Evolutionary conservation across 2,329 filamentous ascomycete species (phyloP).

Genomic region (Rhinocladiella mackenziei): DNA sequence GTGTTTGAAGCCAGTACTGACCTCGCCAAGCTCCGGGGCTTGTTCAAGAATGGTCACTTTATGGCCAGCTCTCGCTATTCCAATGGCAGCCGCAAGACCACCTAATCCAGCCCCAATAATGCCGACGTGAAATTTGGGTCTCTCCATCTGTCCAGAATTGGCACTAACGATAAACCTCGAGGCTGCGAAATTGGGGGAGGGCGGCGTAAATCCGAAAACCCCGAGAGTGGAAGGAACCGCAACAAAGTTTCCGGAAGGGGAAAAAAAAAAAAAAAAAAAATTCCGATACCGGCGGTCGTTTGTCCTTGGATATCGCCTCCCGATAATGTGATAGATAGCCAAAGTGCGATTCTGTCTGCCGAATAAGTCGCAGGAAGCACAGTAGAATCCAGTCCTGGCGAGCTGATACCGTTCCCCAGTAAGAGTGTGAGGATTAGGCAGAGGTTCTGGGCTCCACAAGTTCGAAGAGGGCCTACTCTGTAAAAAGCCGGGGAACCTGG

Average conservation of each 20-base stretch:
- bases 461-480: no score
- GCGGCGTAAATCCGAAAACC: neutral
- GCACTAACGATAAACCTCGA: neutral
- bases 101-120: slow-evolving; percentile 45
- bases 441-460: no score
- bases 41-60: slow-evolving; percentile 41
- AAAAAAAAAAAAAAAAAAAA: no score
- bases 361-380: no score
- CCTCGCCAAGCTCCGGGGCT: slow-evolving; percentile 40
- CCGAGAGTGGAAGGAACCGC: neutral
- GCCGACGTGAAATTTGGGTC: slow-evolving; percentile 23
- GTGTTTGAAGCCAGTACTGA: slow-evolving; percentile 20
- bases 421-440: no score
- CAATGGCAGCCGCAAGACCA: slow-evolving; percentile 42
- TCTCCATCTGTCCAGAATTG: slow-evolving; percentile 2
- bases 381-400: no score
- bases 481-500: no score
- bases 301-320: neutral
- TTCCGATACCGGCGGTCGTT: no score
- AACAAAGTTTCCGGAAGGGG: no score
- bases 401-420: no score
- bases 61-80: slow-evolving; percentile 38
- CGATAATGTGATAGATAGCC: neutral
- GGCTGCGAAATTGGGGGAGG: neutral
- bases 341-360: neutral